Evolutionary conservation across 331 rosid species (phyloP).

Genomic region (Arachis monticola): DNA sequence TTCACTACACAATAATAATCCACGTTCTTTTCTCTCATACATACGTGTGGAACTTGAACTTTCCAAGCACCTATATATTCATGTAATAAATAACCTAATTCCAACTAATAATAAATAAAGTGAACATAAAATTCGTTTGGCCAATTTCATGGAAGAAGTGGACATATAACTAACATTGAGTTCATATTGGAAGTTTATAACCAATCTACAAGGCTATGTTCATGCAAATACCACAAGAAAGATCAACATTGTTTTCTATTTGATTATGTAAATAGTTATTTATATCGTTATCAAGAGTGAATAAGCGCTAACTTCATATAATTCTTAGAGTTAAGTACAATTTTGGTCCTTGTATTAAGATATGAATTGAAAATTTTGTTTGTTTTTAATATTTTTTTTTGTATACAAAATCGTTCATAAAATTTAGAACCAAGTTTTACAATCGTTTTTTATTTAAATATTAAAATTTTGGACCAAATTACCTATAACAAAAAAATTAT

Average conservation of each 20-base stretch:
- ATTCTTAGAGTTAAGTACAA: too few species aligned
- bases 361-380: too few species aligned
- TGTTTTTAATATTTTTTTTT: too few species aligned
- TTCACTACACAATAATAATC: not conserved
- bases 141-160: not conserved
- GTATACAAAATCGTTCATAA: too few species aligned
- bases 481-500: too few species aligned
- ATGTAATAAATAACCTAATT: not conserved
- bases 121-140: not conserved
- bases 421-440: too few species aligned
- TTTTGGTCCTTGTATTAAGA: too few species aligned
- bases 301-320: too few species aligned
- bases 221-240: not conserved
- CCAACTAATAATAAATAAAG: not conserved
- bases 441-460: too few species aligned
- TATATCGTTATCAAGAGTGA: too few species aligned
- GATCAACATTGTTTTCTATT: not conserved
- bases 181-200: not conserved
- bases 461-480: too few species aligned
- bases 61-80: not conserved
- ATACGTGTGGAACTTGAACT: not conserved
- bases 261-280: not conserved
- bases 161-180: not conserved
- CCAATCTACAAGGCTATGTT: not conserved
- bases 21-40: not conserved